Base-by-base conservation (phyloP, 768 basidiomycete genomes). In the Pisolithus tinctorius region DNA sequence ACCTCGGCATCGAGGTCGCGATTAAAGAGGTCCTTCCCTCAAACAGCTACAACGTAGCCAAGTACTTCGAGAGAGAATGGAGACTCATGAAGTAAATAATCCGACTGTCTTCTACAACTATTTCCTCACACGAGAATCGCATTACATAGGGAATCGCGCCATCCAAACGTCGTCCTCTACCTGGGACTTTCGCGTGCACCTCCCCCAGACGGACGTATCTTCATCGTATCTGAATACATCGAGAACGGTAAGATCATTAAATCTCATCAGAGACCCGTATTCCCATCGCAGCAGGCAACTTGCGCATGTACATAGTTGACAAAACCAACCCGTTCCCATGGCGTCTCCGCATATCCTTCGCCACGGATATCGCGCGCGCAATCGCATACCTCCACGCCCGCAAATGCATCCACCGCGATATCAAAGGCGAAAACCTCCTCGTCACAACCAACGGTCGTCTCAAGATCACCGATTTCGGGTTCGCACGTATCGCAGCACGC, bases 51-150 rank as follows among this genome's bases (percentile, higher is more conserved):
- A 92, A 96, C 60, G 93, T 96, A 34, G 79, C 85, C 60, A 99
- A 99, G 70, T 98, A 99, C 73, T 95, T 98, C 66, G 91, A 95
- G 63, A 81, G 95, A n/a, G 95, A 99, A 76, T 96, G 93, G 91
- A 79, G 90, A 29, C 80, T 98, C 29, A 96, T 97, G 93, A 92
- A 93, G 77, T 80, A 62, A 54, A 76, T 80, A 62, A 55, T 59
- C 1, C 34, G 20, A 17, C 36, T 55, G 30, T 54, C 34, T 56
- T 39, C 16, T 34, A 23, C 4, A 1, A 10, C 4, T 39, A 16
- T 4, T 23, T 8, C 6, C 26, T 48, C 23, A 37, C 53, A 61
- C 40, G 31, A 11, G 31, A 62, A 36, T 0, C 25, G 7, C 25
- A 17, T 27, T 42, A 14, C 17, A n/a, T 52, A 78, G 81, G 62